A percentile compares a stretch with the other conserved stretches of the same genome.
Evolutionary conservation across 768 basidiomycete species (phyloP).

Genomic region (Neoboletus subvelutipes): DNA sequence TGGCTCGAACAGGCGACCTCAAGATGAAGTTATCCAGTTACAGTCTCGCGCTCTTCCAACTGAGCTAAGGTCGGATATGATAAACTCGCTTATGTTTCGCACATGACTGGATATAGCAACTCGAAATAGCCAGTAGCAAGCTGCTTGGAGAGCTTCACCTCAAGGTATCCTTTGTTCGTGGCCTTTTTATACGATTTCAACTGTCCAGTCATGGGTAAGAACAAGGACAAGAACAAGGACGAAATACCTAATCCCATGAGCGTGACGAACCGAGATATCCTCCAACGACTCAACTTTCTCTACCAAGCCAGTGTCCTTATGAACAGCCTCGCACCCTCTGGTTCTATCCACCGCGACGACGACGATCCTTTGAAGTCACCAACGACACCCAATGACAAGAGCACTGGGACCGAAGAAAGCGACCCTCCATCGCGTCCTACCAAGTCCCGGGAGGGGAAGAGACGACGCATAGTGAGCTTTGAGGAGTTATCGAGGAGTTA

Average conservation of each 20-base stretch:
- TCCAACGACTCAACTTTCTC: constrained; percentile 83
- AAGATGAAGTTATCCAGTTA: constrained; percentile 39
- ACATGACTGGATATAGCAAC: background rate
- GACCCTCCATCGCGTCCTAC: background rate
- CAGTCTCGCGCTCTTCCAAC: constrained; percentile 53
- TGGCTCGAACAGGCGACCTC: constrained; percentile 47
- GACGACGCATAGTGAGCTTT: constrained; percentile 32
- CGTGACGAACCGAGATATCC: constrained; percentile 68
- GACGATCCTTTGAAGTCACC: background rate
- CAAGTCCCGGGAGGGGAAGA: constrained; percentile 12
- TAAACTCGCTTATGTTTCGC: background rate
- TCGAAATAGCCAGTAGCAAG: too few species aligned
- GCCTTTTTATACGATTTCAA: background rate
- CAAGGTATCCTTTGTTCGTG: background rate
- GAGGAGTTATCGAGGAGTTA: constrained; percentile 65
- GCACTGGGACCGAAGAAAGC: background rate
- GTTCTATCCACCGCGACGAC: background rate
- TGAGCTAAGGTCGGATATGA: constrained; percentile 35
- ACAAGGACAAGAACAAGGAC: constrained; percentile 56
- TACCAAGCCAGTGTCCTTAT: constrained; percentile 78
- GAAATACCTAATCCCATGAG: constrained; percentile 55
- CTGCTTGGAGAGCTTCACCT: too few species aligned
- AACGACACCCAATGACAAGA: background rate
- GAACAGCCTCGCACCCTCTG: constrained; percentile 34
- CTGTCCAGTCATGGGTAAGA: constrained; percentile 59